Evolutionary conservation across 768 basidiomycete genomes (phyloP).

Genomic region (Gyrodon lividus): DNA sequence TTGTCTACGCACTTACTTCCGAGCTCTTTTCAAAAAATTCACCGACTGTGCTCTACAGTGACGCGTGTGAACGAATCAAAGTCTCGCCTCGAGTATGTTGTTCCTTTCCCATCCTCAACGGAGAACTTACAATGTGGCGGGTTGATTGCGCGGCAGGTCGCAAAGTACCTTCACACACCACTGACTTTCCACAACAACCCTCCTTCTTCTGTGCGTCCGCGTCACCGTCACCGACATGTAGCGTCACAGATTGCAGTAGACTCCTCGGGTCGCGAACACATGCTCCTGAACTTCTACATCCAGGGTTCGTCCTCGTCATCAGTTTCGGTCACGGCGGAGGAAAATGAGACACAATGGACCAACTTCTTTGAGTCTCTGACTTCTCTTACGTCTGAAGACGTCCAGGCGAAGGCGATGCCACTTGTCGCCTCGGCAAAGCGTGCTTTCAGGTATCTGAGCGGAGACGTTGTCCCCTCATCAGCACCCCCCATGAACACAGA

Average conservation of each 20-base stretch:
- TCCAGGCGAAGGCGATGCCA: constrained; percentile 40
- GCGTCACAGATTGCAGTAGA: constrained; percentile 77
- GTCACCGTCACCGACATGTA: constrained; percentile 81
- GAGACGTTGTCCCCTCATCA: constrained; percentile 48
- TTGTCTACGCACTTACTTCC: constrained; percentile 74
- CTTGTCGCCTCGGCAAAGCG: constrained; percentile 51
- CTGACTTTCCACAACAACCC: constrained; percentile 81
- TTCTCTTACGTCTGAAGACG: constrained; percentile 57
- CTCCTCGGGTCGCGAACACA: constrained; percentile 72
- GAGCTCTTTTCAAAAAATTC: constrained; percentile 89
- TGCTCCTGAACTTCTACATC: constrained; percentile 82
- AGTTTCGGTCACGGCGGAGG: constrained; percentile 31
- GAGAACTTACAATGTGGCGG: neutral
- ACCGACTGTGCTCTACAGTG: constrained; percentile 75
- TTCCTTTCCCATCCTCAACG: neutral
- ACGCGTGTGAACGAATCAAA: constrained; percentile 51
- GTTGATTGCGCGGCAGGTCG: constrained; percentile 45
- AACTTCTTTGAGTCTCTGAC: constrained; percentile 48
- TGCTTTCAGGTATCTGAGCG: constrained; percentile 73
- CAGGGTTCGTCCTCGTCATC: constrained; percentile 48
- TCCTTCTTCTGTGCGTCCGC: constrained; percentile 69
- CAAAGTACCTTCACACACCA: constrained; percentile 65
- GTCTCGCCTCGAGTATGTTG: constrained; percentile 43
- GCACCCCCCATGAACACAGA: constrained; percentile 29
- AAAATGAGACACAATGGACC: constrained; percentile 10